Evolutionary conservation across 2,329 filamentous ascomycete genomes (phyloP).

Genomic region (Colletotrichum tabaci): DNA sequence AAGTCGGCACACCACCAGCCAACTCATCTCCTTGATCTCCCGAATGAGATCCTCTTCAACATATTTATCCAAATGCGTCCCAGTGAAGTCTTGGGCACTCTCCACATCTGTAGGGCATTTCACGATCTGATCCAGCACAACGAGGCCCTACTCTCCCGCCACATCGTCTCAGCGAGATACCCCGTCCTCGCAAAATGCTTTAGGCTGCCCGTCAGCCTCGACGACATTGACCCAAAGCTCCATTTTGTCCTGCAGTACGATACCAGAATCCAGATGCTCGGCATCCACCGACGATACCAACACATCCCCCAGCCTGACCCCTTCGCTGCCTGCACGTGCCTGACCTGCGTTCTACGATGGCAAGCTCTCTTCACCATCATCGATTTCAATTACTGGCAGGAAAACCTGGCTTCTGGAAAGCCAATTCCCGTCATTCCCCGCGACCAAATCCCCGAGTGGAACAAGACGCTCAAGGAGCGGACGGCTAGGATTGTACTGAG

Average conservation of each 20-base stretch:
- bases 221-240: conserved; percentile 53
- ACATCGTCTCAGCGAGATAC: conserved; percentile 64
- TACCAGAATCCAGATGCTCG: conserved; percentile 58
- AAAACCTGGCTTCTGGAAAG: conserved; percentile 63
- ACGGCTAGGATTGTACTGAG: conserved; percentile 61
- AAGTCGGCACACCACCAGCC: conserved; percentile 36
- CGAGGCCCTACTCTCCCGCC: conserved; percentile 58
- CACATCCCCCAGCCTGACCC: conserved; percentile 65
- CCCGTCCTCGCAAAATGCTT: conserved; percentile 66
- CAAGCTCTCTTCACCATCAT: conserved; percentile 67
- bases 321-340: conserved; percentile 67
- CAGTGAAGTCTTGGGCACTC: conserved; percentile 64
- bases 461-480: conserved; percentile 57
- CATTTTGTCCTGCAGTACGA: conserved; percentile 57
- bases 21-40: conserved; percentile 61
- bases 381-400: conserved; percentile 71
- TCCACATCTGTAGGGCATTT: conserved; percentile 58
- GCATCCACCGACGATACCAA: conserved; percentile 66
- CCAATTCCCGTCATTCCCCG: conserved; percentile 67
- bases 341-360: conserved; percentile 71
- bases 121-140: conserved; percentile 60
- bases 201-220: conserved; percentile 62
- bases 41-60: conserved; percentile 66
- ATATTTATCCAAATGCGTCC: conserved; percentile 63
- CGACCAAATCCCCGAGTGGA: conserved; percentile 65